These are phyloP conservation scores for Barnettozyma populi DNA, from an alignment of 805 yeast species.

Conservation along the genomic window DNA sequence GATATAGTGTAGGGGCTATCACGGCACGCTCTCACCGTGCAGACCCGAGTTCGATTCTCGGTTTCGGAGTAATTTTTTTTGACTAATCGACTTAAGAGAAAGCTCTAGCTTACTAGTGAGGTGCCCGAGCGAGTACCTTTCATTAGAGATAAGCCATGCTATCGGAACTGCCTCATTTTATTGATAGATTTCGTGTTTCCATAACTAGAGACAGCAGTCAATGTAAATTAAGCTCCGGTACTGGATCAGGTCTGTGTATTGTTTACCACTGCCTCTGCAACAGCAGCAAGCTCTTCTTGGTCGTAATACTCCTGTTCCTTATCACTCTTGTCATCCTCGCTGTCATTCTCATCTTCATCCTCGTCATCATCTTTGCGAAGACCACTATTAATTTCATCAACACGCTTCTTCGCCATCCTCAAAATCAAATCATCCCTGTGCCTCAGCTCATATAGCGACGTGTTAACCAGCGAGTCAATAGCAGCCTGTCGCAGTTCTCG, in stretches of 20 bases:
- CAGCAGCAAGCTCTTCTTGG: slow-evolving; percentile 23
- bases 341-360: slow-evolving; percentile 5
- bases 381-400: slow-evolving; percentile 1
- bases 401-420: slow-evolving; percentile 22
- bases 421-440: slow-evolving; percentile 36
- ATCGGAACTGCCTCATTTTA: too few relatives aligned
- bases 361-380: slow-evolving; percentile 2
- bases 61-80: slow-evolving; percentile 1
- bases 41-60: slow-evolving; percentile 3
- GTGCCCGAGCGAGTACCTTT: too few relatives aligned
- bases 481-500: slow-evolving; percentile 40
- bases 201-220: too few relatives aligned
- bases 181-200: too few relatives aligned
- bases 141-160: too few relatives aligned
- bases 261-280: slow-evolving; percentile 24
- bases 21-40: slow-evolving; percentile 5
- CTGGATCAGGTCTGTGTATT: slow-evolving; percentile 2
- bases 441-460: slow-evolving; percentile 39
- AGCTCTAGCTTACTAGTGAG: too few relatives aligned
- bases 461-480: slow-evolving; percentile 35
- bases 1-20: slow-evolving; percentile 3
- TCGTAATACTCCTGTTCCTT: slow-evolving; percentile 12
- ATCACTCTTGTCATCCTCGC: not conserved
- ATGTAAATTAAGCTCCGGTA: too few relatives aligned
- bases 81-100: too few relatives aligned